phyloP scores from a whole-genome alignment of 1,284 basidiomycete genomes.

The Waitea zeae region DNA sequence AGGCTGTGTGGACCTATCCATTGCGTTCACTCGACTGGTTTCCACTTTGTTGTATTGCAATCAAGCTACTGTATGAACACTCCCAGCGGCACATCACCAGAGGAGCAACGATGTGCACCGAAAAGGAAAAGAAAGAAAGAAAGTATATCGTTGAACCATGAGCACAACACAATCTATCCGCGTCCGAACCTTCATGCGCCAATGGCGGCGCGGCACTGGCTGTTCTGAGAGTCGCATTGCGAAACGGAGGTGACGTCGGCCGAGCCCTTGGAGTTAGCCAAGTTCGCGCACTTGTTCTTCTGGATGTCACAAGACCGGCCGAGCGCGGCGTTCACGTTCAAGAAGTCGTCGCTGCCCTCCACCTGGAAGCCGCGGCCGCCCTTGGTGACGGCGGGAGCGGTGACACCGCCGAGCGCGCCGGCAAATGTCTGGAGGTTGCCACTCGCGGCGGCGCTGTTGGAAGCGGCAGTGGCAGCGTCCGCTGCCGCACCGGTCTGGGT shows the following conservation, averaged over 20 bases:
- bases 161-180: too few relatives aligned
- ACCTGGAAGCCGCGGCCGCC: conserved; percentile 32
- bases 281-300: conserved; percentile 25
- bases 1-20: too few relatives aligned
- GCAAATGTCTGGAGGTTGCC: conserved; percentile 30
- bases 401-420: conserved; percentile 26
- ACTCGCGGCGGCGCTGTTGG: conserved; percentile 7
- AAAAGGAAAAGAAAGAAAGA: too few relatives aligned
- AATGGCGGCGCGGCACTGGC: conserved; percentile 7
- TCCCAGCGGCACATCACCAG: too few relatives aligned
- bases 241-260: conserved; percentile 8
- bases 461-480: conserved; percentile 7
- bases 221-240: conserved; percentile 12
- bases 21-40: too few relatives aligned
- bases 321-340: conserved; percentile 30
- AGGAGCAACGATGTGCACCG: too few relatives aligned
- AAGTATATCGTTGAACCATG: too few relatives aligned
- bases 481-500: conserved; percentile 7
- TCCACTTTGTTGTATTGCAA: too few relatives aligned
- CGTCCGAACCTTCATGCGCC: too few relatives aligned
- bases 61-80: too few relatives aligned
- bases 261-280: conserved; percentile 9
- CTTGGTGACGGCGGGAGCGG: conserved; percentile 25
- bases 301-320: conserved; percentile 42
- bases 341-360: conserved; percentile 23